phyloP scores from a whole-genome alignment of 2,329 filamentous ascomycete species.

The Teratosphaeria destructans region DNA sequence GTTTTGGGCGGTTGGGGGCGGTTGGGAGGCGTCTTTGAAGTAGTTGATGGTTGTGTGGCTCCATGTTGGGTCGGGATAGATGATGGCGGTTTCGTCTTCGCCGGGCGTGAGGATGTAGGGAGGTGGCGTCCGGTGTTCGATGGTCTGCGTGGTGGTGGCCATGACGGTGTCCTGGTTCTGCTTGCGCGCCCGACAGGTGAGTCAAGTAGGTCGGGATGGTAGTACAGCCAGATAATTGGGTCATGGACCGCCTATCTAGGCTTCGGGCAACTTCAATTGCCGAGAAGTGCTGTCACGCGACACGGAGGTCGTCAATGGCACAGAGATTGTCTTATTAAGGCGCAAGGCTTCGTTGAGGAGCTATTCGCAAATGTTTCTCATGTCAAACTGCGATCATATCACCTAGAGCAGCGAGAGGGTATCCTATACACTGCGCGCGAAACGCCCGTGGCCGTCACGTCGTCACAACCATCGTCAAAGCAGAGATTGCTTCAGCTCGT shows the following conservation, averaged over 20 bases:
- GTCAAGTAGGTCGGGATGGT: neutral
- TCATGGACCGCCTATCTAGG: neutral
- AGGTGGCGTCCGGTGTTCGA: neutral
- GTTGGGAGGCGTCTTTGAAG: conserved; percentile 5
- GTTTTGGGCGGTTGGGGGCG: conserved; percentile 2
- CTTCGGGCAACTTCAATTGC: neutral
- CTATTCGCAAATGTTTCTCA: neutral
- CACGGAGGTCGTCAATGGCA: neutral
- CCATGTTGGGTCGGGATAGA: conserved; percentile 5
- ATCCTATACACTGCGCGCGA: neutral
- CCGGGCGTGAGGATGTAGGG: neutral
- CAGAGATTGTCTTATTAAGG: neutral
- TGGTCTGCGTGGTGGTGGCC: neutral
- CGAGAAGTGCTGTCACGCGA: neutral
- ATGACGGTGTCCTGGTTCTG: neutral
- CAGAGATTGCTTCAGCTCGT: neutral
- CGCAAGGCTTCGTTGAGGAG: neutral
- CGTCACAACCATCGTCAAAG: neutral
- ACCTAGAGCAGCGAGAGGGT: neutral
- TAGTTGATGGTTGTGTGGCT: conserved; percentile 8
- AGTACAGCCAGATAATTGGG: neutral
- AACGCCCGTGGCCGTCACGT: neutral
- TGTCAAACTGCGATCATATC: too few relatives aligned
- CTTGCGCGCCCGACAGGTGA: neutral
- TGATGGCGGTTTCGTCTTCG: neutral